These are phyloP conservation scores for Emericellopsis atlantica DNA, from an alignment of 2,329 filamentous ascomycete genomes.

Conservation along the genomic window DNA sequence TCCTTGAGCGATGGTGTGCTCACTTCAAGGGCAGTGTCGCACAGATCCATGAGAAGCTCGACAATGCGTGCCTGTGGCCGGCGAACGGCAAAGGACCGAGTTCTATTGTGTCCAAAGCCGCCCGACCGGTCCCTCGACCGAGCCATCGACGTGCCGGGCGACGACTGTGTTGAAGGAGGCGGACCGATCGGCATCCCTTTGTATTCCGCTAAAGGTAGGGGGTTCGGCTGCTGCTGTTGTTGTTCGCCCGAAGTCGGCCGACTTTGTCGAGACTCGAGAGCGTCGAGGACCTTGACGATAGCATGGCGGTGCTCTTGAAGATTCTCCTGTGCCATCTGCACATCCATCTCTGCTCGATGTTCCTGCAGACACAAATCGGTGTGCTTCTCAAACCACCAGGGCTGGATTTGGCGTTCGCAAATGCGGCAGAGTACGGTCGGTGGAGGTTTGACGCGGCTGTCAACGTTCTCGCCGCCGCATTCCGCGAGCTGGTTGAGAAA, in stretches of 20 bases:
- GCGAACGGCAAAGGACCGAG: conserved; percentile 81
- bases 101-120: conserved; percentile 67
- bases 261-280: conserved; percentile 67
- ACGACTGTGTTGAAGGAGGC: conserved; percentile 56
- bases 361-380: conserved; percentile 93
- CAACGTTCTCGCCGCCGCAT: conserved; percentile 61
- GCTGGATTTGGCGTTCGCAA: conserved; percentile 90
- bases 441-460: conserved; percentile 47
- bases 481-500: conserved; percentile 87
- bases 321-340: conserved; percentile 88
- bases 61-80: conserved; percentile 87
- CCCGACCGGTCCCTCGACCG: conserved; percentile 62
- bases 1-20: conserved; percentile 92
- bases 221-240: conserved; percentile 15
- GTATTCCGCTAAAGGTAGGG: conserved; percentile 57
- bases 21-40: conserved; percentile 90
- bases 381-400: conserved; percentile 99
- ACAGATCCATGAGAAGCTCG: conserved; percentile 86
- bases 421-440: conserved; percentile 91
- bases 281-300: conserved; percentile 91
- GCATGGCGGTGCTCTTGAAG: conserved; percentile 85
- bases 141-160: conserved; percentile 58
- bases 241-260: conserved; percentile 46
- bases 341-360: conserved; percentile 93
- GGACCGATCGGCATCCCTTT: conserved; percentile 79